phyloP scores from a whole-genome alignment of 2,329 filamentous ascomycete genomes.

The Talaromyces rugulosus region DNA sequence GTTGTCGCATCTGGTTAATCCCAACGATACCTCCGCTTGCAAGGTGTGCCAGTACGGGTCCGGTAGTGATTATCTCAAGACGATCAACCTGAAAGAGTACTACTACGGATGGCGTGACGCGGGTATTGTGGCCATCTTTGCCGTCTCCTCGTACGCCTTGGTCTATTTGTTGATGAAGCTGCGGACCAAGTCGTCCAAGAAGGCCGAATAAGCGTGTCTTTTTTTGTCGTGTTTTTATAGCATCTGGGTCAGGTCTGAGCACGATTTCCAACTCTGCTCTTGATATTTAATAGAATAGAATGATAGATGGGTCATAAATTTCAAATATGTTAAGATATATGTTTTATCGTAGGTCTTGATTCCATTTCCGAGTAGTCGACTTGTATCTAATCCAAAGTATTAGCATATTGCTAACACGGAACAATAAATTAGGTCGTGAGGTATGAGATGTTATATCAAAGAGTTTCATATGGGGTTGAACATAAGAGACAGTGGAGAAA shows the following conservation, averaged over 20 bases:
- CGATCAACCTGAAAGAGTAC: constrained; percentile 57
- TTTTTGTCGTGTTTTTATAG: not conserved
- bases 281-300: not conserved
- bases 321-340: not conserved
- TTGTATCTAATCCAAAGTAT: not conserved
- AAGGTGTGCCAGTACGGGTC: constrained; percentile 57
- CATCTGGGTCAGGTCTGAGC: too few relatives aligned
- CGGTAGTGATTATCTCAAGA: constrained; percentile 58
- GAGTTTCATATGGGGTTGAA: constrained; percentile 37
- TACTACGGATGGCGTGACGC: constrained; percentile 65
- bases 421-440: not conserved
- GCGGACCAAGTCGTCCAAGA: constrained; percentile 35
- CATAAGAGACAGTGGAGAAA: constrained; percentile 20
- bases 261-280: not conserved
- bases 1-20: constrained; percentile 55
- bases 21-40: constrained; percentile 53
- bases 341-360: not conserved
- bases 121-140: constrained; percentile 56
- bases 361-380: not conserved
- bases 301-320: not conserved
- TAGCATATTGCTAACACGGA: not conserved
- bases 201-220: constrained; percentile 20
- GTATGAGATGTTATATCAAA: constrained; percentile 25
- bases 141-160: constrained; percentile 50
- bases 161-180: constrained; percentile 42